Conservation (phyloP, 164 flowering plant genomes). For the Aristolochia californica region DNA sequence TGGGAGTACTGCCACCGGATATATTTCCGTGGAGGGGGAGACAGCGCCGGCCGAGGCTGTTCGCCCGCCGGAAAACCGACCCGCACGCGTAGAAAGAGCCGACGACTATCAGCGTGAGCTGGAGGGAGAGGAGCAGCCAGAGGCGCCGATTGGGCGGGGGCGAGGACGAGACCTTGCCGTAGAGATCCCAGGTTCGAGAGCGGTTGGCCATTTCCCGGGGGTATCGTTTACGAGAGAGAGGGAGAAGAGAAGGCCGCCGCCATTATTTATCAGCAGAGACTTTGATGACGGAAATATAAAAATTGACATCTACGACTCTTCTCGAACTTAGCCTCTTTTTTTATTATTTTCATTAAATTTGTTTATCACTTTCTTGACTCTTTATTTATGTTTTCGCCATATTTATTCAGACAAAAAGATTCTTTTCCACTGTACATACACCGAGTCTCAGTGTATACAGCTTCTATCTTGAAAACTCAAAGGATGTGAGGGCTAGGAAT, state of each 20-base stretch:
- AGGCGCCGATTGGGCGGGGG: not conserved
- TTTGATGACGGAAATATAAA: not conserved
- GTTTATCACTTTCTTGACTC: no score
- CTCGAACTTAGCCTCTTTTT: not conserved
- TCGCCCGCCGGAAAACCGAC: constrained; percentile 12
- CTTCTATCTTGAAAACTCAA: no score
- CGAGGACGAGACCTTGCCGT: not conserved
- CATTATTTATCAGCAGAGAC: not conserved
- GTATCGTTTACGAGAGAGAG: not conserved
- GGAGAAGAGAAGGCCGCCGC: not conserved
- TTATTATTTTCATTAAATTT: not conserved
- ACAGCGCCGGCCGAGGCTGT: constrained; percentile 13
- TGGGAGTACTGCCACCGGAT: not conserved
- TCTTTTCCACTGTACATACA: no score
- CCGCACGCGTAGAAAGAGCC: constrained; percentile 4
- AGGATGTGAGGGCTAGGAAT: no score
- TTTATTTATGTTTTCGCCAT: no score
- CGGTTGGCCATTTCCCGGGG: constrained; percentile 2
- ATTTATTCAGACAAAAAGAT: no score
- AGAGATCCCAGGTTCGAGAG: constrained; percentile 2
- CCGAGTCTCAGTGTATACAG: no score
- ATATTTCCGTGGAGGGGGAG: not conserved
- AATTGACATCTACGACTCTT: not conserved
- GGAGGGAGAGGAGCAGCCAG: not conserved
- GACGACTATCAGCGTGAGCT: not conserved